Evolutionary conservation across 371 early-diverging fungal genomes (phyloP).

Genomic region (Syncephalastrum contaminatum): DNA sequence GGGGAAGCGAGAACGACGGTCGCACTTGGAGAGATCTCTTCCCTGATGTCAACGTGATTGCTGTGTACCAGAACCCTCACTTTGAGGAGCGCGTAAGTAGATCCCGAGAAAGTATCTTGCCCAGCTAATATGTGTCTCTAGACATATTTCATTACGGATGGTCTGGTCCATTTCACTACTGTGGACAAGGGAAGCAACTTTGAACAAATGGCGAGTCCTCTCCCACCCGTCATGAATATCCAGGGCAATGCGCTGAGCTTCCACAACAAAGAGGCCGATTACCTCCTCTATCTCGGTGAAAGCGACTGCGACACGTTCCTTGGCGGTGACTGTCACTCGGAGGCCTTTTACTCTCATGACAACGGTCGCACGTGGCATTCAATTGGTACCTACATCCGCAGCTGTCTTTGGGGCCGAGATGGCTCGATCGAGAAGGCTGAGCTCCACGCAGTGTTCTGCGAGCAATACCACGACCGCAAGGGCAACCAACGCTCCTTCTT

Average conservation of each 20-base stretch:
- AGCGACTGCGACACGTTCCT: constrained; percentile 45
- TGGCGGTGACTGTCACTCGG: constrained; percentile 58
- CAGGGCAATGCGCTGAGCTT: constrained; percentile 69
- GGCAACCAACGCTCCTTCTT: constrained; percentile 58
- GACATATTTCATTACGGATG: constrained; percentile 74
- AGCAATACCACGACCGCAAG: constrained; percentile 55
- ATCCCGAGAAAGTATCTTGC: background rate
- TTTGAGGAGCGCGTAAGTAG: constrained; percentile 54
- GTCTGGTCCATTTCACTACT: constrained; percentile 61
- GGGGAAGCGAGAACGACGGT: constrained; percentile 77
- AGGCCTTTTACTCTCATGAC: constrained; percentile 72
- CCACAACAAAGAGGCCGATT: constrained; percentile 76
- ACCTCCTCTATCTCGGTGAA: constrained; percentile 79
- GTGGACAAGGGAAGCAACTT: constrained; percentile 71
- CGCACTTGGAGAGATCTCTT: constrained; percentile 61
- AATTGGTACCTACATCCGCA: constrained; percentile 71
- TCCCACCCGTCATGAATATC: constrained; percentile 43
- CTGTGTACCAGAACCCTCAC: constrained; percentile 70
- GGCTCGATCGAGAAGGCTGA: constrained; percentile 48
- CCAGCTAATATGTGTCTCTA: constrained; percentile 6
- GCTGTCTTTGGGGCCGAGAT: constrained; percentile 78
- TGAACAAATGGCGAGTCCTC: constrained; percentile 54
- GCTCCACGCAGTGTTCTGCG: constrained; percentile 67
- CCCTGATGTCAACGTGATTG: constrained; percentile 35
- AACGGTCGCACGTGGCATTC: constrained; percentile 71